Evolutionary conservation across 331 rosid species (phyloP), one percentile per base, ranked within the genome.

Genomic region (Phaseolus coccineus): DNA sequence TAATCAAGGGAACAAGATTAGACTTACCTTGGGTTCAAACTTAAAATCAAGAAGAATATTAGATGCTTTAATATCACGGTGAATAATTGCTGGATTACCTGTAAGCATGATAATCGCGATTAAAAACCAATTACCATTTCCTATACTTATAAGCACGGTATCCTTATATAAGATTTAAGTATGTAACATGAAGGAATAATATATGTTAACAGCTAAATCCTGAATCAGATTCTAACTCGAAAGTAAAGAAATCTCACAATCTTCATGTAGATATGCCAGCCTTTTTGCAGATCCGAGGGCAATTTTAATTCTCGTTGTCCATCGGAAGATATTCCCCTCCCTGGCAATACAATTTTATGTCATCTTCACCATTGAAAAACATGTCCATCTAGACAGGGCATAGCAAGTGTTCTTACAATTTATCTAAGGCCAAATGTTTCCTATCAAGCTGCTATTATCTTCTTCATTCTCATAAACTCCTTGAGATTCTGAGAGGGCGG

Each of bases 241-340:
- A 44, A 39, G 58, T 8, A 15, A 48, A 70, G 30, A 31, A 47
- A 22, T 71, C 61, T 88, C 83, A 88, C 94, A 90, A 83, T 86
- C 90, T 81, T 85, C 89, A 37, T 90, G 94, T 8, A 88, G 84
- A 87, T 90, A 90, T 52, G 94, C 87, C 2, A 90, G 73, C 82
- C 92, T 88, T 86, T 87, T 90, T 12, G 89, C 90, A 69, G 92
- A 86, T n/a, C 92, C 89, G 1, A 86, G 16, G 51, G 92, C 89
- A 65, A 88, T 83, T 82, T 74, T 86, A 72, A 88, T 39, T 77
- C 94, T 85, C 11, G 78, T 80, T 39, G 76, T 71, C 90, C 89
- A 84, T n/a, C 85, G 44, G 15, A 83, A 81, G 27, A 81, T 44
- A 3, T 16, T 30, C 42, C 77, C 85, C 67, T 83, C 47, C 56